Percentiles rank a stretch among this genome's conserved stretches.
Evolutionary conservation across 2,329 filamentous ascomycete species (phyloP).

Genomic region (Colletotrichum acutatum): DNA sequence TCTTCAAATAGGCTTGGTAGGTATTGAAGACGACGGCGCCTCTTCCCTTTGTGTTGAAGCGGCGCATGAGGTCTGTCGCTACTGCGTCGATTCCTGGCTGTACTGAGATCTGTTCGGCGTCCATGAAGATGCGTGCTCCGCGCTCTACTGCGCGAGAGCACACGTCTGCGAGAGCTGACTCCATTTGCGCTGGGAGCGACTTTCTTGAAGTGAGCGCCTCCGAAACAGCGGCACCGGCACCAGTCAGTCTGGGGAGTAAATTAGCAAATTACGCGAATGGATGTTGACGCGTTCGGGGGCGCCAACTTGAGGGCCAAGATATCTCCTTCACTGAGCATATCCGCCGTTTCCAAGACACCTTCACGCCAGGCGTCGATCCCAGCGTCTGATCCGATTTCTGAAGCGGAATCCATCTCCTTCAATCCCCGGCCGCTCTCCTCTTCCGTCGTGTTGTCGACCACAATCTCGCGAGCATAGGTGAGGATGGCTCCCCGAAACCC

Average conservation of each 20-base stretch:
- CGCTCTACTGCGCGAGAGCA: slow-evolving; percentile 77
- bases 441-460: slow-evolving; percentile 70
- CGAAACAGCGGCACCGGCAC: slow-evolving; percentile 80
- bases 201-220: slow-evolving; percentile 71
- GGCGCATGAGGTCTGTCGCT: slow-evolving; percentile 79
- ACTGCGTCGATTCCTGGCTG: slow-evolving; percentile 85
- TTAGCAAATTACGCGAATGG: neutral
- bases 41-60: slow-evolving; percentile 73
- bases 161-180: slow-evolving; percentile 77
- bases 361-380: slow-evolving; percentile 80
- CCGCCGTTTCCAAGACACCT: slow-evolving; percentile 80
- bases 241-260: slow-evolving; percentile 71
- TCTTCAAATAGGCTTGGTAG: slow-evolving; percentile 82
- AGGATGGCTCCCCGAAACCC: slow-evolving; percentile 89
- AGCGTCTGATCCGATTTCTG: slow-evolving; percentile 54
- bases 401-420: slow-evolving; percentile 56
- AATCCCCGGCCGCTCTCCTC: slow-evolving; percentile 50
- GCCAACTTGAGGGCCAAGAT: slow-evolving; percentile 73
- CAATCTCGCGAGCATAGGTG: slow-evolving; percentile 85
- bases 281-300: rapidly evolving
- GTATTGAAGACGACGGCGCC: slow-evolving; percentile 80
- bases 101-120: slow-evolving; percentile 84
- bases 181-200: slow-evolving; percentile 72
- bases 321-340: slow-evolving; percentile 72
- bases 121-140: slow-evolving; percentile 80